Conservation (phyloP, 208 protist genomes). For the Acanthamoeba rhysodes region DNA sequence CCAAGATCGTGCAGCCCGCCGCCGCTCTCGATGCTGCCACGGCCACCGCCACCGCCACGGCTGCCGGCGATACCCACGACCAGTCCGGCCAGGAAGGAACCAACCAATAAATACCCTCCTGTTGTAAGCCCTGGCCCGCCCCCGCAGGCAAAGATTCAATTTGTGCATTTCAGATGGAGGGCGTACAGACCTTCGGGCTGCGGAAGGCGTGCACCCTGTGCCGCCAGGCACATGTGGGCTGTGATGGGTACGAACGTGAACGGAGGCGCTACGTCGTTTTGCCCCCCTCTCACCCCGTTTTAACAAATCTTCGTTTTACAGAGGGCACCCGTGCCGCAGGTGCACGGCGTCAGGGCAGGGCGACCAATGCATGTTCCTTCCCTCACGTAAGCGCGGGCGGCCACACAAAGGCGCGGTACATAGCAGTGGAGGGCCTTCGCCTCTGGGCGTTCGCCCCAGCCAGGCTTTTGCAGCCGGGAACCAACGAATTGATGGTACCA, state of each 20-base stretch:
- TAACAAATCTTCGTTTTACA: background rate
- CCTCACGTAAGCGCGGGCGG: constrained; percentile 17
- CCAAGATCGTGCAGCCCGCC: constrained; percentile 24
- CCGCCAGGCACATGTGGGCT: constrained; percentile 11
- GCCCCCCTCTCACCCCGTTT: too few species aligned
- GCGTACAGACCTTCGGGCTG: background rate
- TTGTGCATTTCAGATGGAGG: background rate
- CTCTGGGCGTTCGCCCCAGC: background rate
- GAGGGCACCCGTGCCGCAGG: background rate
- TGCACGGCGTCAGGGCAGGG: background rate
- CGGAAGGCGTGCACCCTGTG: constrained; percentile 14
- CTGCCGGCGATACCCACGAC: background rate
- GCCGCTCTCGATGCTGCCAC: background rate
- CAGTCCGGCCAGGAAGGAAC: background rate
- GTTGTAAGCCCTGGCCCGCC: background rate
- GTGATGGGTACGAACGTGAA: background rate
- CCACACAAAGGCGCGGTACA: background rate
- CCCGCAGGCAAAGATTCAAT: background rate
- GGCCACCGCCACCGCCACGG: background rate
- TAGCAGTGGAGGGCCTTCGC: background rate
- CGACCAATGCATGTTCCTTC: constrained; percentile 17
- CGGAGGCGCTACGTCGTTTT: too few species aligned
- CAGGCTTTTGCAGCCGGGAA: background rate
- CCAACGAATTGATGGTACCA: background rate
- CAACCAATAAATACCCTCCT: background rate